Evolutionary conservation across 768 basidiomycete genomes (phyloP).

Genomic region (Panellus pusillus): DNA sequence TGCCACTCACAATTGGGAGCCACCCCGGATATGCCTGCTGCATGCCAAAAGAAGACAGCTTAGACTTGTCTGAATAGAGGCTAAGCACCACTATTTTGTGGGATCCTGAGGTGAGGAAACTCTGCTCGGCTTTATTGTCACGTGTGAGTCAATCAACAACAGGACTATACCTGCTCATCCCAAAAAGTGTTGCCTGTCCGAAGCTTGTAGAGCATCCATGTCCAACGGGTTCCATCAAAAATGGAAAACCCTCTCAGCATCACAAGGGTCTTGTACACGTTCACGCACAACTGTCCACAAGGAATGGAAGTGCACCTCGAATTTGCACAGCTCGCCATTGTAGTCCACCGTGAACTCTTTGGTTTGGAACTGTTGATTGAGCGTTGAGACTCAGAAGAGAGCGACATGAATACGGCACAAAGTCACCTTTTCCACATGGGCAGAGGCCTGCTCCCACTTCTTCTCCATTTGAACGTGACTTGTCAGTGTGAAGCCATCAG

Average conservation of each 20-base stretch:
- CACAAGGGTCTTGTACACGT: slow-evolving; percentile 23
- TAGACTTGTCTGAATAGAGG: slow-evolving; percentile 25
- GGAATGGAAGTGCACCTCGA: slow-evolving; percentile 19
- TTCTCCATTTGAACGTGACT: no score
- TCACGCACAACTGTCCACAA: slow-evolving; percentile 30
- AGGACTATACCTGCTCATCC: slow-evolving; percentile 36
- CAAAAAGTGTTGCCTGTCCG: slow-evolving; percentile 39
- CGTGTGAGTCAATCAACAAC: not conserved
- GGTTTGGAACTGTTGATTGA: no score
- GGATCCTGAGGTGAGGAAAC: not conserved
- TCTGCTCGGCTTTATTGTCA: no score
- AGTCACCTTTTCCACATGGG: no score
- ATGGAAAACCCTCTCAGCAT: slow-evolving; percentile 30
- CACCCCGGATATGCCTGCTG: slow-evolving; percentile 24
- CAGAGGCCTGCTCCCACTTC: no score
- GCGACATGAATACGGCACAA: no score
- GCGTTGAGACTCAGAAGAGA: no score
- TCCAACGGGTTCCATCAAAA: slow-evolving; percentile 26
- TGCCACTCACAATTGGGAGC: no score
- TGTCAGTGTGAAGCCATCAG: no score
- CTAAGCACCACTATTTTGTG: slow-evolving; percentile 14
- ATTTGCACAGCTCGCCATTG: slow-evolving; percentile 4
- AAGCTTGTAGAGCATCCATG: slow-evolving; percentile 34
- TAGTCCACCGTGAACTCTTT: slow-evolving; percentile 19
- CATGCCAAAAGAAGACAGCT: slow-evolving; percentile 19